Conservation (phyloP, 2,329 filamentous ascomycete species). For the Penicillium sp. region DNA sequence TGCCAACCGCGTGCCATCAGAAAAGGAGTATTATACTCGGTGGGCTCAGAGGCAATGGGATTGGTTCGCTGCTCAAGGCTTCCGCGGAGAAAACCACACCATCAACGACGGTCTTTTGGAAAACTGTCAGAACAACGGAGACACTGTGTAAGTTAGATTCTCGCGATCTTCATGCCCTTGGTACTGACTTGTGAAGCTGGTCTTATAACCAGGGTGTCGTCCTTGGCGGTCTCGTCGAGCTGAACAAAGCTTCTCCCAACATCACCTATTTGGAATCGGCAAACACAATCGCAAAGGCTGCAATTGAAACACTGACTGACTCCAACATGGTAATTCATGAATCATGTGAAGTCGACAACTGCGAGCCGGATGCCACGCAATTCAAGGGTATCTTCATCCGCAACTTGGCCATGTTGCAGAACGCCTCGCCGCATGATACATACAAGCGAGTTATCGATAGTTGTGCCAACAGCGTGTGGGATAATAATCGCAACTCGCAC, state of each 20-base stretch:
- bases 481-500: constrained; percentile 47
- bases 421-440: constrained; percentile 44
- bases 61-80: constrained; percentile 48
- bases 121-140: constrained; percentile 48
- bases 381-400: constrained; percentile 69
- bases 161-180: background rate
- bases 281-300: constrained; percentile 48
- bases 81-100: constrained; percentile 45
- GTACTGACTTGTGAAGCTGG: constrained; percentile 33
- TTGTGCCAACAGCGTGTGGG: constrained; percentile 64
- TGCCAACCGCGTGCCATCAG: constrained; percentile 44
- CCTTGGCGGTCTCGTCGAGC: constrained; percentile 52
- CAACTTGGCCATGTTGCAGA: constrained; percentile 56
- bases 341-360: constrained; percentile 47
- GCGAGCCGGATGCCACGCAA: constrained; percentile 50
- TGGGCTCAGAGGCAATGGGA: constrained; percentile 47
- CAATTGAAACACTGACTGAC: constrained; percentile 45
- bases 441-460: constrained; percentile 53
- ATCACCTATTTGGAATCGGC: constrained; percentile 42
- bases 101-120: constrained; percentile 51
- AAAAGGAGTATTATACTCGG: constrained; percentile 37
- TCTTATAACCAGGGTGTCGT: constrained; percentile 59
- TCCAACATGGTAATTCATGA: constrained; percentile 49
- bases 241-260: constrained; percentile 43
- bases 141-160: constrained; percentile 24